phyloP scores from a whole-genome alignment of 768 basidiomycete genomes.

The Butyriboletus loyo region DNA sequence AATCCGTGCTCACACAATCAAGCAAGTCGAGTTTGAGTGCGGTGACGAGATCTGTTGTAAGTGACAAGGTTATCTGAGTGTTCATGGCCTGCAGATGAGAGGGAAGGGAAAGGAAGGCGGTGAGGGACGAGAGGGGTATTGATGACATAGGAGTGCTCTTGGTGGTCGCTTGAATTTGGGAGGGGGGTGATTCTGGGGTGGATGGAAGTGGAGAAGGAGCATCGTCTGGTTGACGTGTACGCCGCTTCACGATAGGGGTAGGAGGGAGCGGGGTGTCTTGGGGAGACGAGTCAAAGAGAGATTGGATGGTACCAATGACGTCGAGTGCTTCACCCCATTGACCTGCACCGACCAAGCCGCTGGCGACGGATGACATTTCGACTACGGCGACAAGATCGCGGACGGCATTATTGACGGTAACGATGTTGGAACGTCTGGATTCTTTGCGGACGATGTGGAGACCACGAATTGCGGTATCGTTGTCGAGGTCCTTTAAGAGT shows the following conservation, averaged over 20 bases:
- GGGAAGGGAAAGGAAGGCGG: conserved; percentile 75
- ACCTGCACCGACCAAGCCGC: conserved; percentile 71
- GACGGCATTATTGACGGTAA: conserved; percentile 57
- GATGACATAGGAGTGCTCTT: conserved; percentile 34
- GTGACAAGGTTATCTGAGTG: conserved; percentile 69
- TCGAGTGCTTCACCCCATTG: conserved; percentile 87
- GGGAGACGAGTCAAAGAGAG: conserved; percentile 44
- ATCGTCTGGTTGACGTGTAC: conserved; percentile 14
- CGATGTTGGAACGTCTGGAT: conserved; percentile 57
- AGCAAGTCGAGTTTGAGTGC: conserved; percentile 66
- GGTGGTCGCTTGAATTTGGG: conserved; percentile 4
- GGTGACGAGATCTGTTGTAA: conserved; percentile 75
- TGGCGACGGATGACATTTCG: conserved; percentile 73
- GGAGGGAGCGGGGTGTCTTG: conserved; percentile 5
- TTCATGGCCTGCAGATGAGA: conserved; percentile 67
- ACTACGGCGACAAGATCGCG: conserved; percentile 65
- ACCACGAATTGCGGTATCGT: conserved; percentile 74
- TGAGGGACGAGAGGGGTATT: conserved; percentile 64
- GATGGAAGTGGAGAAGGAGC: conserved; percentile 33
- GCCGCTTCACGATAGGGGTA: not conserved
- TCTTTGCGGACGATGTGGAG: conserved; percentile 69
- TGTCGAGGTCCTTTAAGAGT: conserved; percentile 73
- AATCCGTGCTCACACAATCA: conserved; percentile 42
- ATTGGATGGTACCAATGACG: conserved; percentile 65
- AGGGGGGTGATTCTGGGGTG: conserved; percentile 33